phyloP scores from a whole-genome alignment of 2,329 filamentous ascomycete species.

The Diplodia intermedia region DNA sequence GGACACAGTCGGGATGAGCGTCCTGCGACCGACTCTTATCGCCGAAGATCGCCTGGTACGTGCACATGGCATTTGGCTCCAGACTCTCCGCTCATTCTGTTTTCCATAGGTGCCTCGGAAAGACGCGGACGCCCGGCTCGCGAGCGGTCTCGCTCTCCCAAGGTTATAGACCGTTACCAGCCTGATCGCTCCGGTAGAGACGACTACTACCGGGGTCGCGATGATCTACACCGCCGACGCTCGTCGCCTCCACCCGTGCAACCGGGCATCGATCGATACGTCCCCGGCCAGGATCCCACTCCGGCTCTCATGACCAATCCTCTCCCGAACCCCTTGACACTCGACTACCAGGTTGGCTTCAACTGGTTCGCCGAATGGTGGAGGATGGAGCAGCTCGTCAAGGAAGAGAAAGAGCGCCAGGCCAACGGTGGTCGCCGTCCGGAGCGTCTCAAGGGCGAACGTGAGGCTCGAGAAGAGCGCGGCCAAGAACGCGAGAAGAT shows the following conservation, averaged over 20 bases:
- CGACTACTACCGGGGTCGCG: constrained; percentile 69
- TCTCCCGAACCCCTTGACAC: constrained; percentile 72
- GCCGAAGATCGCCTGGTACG: constrained; percentile 75
- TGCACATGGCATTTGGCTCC: constrained; percentile 37
- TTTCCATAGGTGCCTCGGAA: constrained; percentile 5
- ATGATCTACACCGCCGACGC: constrained; percentile 65
- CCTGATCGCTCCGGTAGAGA: constrained; percentile 70
- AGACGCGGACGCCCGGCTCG: constrained; percentile 42
- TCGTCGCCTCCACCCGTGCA: constrained; percentile 66
- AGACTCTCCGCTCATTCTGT: neutral
- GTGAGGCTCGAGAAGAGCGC: constrained; percentile 74
- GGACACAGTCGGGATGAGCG: constrained; percentile 60
- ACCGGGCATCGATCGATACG: constrained; percentile 82
- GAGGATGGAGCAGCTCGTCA: constrained; percentile 81
- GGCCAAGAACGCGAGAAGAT: constrained; percentile 81
- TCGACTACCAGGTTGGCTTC: constrained; percentile 83
- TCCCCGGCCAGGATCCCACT: constrained; percentile 72
- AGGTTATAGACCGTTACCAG: constrained; percentile 77
- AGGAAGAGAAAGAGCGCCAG: constrained; percentile 77
- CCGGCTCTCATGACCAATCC: constrained; percentile 67
- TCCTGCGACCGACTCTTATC: constrained; percentile 47
- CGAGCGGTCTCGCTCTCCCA: constrained; percentile 73
- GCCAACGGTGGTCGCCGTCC: constrained; percentile 70
- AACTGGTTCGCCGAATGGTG: constrained; percentile 89
- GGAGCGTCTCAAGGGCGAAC: constrained; percentile 64